A percentile compares a stretch with the other conserved stretches of the same genome.
phyloP scores from a whole-genome alignment of 352 stramenopile genomes.

The Phytopythium aichiense region DNA sequence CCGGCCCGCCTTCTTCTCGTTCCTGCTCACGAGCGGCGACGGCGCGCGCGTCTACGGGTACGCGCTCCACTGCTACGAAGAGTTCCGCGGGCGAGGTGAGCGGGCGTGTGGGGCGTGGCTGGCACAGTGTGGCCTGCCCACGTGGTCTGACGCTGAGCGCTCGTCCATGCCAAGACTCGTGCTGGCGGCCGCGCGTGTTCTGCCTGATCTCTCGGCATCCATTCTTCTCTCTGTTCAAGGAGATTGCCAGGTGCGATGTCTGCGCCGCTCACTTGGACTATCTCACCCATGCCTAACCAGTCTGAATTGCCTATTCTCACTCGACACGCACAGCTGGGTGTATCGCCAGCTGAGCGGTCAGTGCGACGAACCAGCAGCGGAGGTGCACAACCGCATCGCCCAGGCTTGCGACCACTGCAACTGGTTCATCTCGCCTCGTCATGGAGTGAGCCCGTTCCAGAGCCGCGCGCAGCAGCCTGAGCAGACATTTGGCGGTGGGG shows the following conservation, averaged over 20 bases:
- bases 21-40: conserved; percentile 73
- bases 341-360: conserved; percentile 34
- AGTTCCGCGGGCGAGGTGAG: conserved; percentile 15
- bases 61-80: conserved; percentile 56
- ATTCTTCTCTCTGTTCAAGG: conserved; percentile 81
- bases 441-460: conserved; percentile 6
- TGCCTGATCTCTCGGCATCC: conserved; percentile 79
- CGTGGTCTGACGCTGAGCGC: too few species aligned
- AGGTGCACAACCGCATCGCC: conserved; percentile 37
- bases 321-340: conserved; percentile 36
- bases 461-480: conserved; percentile 1
- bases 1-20: conserved; percentile 75
- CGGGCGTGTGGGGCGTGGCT: background rate
- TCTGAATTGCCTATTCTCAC: background rate
- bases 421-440: conserved; percentile 58
- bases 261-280: background rate
- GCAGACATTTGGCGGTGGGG: conserved; percentile 1
- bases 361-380: conserved; percentile 22
- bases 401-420: conserved; percentile 37
- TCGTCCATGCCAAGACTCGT: conserved; percentile 6
- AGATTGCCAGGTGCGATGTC: conserved; percentile 50
- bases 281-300: background rate
- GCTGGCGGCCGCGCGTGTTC: conserved; percentile 54
- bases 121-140: background rate
- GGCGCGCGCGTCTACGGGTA: conserved; percentile 69